Percentiles rank a stretch among this genome's conserved stretches.
Evolutionary conservation across 495 filamentous ascomycete genomes (phyloP).

Genomic region (Penicillium riverlandense): DNA sequence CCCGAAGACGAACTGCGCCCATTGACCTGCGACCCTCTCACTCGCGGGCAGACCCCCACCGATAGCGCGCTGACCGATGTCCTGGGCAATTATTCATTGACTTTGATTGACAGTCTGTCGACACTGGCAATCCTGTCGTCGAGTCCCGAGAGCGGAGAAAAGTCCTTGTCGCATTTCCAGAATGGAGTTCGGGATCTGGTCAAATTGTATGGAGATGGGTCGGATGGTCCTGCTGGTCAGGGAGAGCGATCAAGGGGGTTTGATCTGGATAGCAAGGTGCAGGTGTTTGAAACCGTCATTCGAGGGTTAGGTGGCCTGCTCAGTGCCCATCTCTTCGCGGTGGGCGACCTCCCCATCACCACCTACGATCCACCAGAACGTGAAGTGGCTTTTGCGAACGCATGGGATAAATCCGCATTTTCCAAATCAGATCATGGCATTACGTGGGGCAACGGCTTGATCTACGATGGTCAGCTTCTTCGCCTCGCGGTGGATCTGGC

Average conservation of each 20-base stretch:
- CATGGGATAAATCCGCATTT: slow-evolving; percentile 31
- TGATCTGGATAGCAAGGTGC: slow-evolving; percentile 93
- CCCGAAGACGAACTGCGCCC: slow-evolving; percentile 95
- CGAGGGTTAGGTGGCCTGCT: slow-evolving; percentile 81
- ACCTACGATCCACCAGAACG: slow-evolving; percentile 54
- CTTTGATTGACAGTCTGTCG: slow-evolving; percentile 88
- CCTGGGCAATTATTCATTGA: slow-evolving; percentile 93
- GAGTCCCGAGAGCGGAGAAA: slow-evolving; percentile 46
- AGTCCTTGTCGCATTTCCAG: slow-evolving; percentile 70
- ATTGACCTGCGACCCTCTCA: slow-evolving; percentile 74
- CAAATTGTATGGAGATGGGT: slow-evolving; percentile 80
- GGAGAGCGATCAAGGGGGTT: slow-evolving; percentile 78
- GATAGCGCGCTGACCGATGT: slow-evolving; percentile 80
- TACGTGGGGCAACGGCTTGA: slow-evolving; percentile 65
- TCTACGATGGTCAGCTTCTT: slow-evolving; percentile 87
- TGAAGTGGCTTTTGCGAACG: slow-evolving; percentile 27
- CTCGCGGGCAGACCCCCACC: slow-evolving; percentile 75
- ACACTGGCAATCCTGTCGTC: slow-evolving; percentile 89
- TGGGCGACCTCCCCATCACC: slow-evolving; percentile 77
- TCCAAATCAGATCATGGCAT: slow-evolving; percentile 44
- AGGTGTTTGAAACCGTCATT: slow-evolving; percentile 97
- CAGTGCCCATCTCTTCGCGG: slow-evolving; percentile 87
- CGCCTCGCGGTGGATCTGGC: slow-evolving; percentile 79
- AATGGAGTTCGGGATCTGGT: slow-evolving; percentile 72
- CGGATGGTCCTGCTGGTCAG: slow-evolving; percentile 56